These are phyloP conservation scores for Brassica balearica DNA, from an alignment of 441 rosid genomes.

Conservation along the genomic window DNA sequence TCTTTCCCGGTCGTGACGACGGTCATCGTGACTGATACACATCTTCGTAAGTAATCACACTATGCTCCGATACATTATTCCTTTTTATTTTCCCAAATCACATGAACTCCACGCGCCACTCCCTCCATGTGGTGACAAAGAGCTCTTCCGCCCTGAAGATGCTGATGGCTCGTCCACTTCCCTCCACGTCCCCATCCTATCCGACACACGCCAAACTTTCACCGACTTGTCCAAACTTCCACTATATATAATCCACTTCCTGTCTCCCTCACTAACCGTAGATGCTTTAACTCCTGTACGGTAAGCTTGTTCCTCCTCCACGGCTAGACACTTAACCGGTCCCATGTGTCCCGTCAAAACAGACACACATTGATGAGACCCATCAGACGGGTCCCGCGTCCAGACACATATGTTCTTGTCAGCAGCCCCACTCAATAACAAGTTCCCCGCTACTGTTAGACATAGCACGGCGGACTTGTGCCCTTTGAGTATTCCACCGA, in stretches of 20 bases:
- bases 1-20: slow-evolving; percentile 24
- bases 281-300: slow-evolving; percentile 20
- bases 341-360: slow-evolving; percentile 66
- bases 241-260: slow-evolving; percentile 56
- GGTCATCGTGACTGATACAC: slow-evolving; percentile 14
- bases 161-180: slow-evolving; percentile 41
- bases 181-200: slow-evolving; percentile 42
- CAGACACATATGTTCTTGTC: slow-evolving; percentile 71
- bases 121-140: slow-evolving; percentile 19
- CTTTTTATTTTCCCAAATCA: background rate
- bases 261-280: slow-evolving; percentile 34
- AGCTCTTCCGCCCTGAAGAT: slow-evolving; percentile 28
- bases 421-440: slow-evolving; percentile 64
- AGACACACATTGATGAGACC: slow-evolving; percentile 54
- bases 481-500: slow-evolving; percentile 55
- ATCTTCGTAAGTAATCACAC: slow-evolving; percentile 27
- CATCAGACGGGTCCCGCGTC: slow-evolving; percentile 57
- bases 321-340: slow-evolving; percentile 65
- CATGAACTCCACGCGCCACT: slow-evolving; percentile 39
- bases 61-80: slow-evolving; percentile 5
- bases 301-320: slow-evolving; percentile 48
- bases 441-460: slow-evolving; percentile 53
- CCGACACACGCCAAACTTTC: slow-evolving; percentile 68
- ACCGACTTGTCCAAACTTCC: slow-evolving; percentile 72
- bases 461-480: slow-evolving; percentile 63